Evolutionary conservation across 208 protist genomes (phyloP).

Genomic region (Crithidia sp.): DNA sequence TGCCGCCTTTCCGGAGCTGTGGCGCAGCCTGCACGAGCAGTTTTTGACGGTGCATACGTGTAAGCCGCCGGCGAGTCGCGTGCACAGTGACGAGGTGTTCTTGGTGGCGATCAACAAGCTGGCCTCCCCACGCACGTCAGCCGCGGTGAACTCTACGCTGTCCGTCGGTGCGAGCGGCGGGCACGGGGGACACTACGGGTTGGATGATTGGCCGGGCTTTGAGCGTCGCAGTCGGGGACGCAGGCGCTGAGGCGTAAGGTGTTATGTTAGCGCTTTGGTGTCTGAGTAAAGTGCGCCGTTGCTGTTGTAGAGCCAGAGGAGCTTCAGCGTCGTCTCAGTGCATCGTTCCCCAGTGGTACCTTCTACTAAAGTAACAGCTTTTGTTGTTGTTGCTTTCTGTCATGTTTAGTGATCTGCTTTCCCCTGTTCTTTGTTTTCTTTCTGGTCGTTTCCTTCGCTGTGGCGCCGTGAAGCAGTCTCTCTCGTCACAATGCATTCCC

Average conservation of each 20-base stretch:
- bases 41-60: conserved; percentile 56
- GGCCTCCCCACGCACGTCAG: conserved; percentile 20
- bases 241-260: background rate
- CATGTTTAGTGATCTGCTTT: too few species aligned
- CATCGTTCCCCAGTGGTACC: too few species aligned
- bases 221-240: conserved; percentile 22
- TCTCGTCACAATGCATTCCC: too few species aligned
- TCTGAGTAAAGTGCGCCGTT: too few species aligned
- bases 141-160: background rate
- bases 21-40: conserved; percentile 25
- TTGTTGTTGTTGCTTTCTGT: too few species aligned
- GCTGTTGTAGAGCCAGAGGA: too few species aligned
- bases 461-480: too few species aligned
- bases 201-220: conserved; percentile 81
- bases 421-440: too few species aligned
- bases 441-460: too few species aligned
- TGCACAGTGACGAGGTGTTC: conserved; percentile 76
- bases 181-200: conserved; percentile 37
- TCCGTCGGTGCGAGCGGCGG: conserved; percentile 11
- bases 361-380: too few species aligned
- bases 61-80: conserved; percentile 77
- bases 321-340: too few species aligned
- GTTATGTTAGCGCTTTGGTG: background rate
- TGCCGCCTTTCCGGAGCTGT: conserved; percentile 57
- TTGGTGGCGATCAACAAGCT: conserved; percentile 58